Evolutionary conservation across 345 rosid species (phyloP).

Genomic region (Lepidium didymum): DNA sequence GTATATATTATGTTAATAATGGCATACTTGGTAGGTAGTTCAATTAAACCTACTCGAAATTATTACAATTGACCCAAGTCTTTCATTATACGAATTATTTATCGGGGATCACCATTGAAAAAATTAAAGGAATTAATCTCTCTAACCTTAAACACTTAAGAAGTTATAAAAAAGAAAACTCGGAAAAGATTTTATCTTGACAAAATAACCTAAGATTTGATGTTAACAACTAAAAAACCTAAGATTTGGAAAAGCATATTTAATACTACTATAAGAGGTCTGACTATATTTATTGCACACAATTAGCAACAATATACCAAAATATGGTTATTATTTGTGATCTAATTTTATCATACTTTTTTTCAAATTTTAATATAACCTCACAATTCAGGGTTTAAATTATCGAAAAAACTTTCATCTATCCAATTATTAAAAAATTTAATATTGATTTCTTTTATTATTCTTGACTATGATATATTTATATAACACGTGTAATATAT

Average conservation of each 20-base stretch:
- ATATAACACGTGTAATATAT: too few relatives aligned
- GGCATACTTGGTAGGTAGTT: background rate
- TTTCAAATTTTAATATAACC: too few relatives aligned
- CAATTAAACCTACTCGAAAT: background rate
- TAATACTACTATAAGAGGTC: background rate
- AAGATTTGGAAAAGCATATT: background rate
- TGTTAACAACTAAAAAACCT: background rate
- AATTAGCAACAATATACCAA: too few relatives aligned
- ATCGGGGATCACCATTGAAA: background rate
- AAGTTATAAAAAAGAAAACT: background rate
- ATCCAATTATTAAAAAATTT: too few relatives aligned
- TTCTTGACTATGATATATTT: too few relatives aligned
- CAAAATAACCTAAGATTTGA: background rate
- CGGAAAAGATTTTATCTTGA: background rate
- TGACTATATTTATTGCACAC: background rate
- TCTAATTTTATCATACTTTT: too few relatives aligned
- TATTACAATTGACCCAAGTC: constrained; percentile 1
- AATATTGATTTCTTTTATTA: too few relatives aligned
- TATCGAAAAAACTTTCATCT: too few relatives aligned
- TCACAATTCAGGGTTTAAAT: too few relatives aligned
- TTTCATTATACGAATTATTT: background rate
- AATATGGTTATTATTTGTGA: too few relatives aligned
- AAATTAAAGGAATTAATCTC: background rate
- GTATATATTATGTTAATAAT: background rate
- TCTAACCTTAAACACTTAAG: background rate